A percentile compares a stretch with the other conserved stretches of the same genome.
Conservation (phyloP, 345 rosid genomes). For the Arabis alpina region DNA sequence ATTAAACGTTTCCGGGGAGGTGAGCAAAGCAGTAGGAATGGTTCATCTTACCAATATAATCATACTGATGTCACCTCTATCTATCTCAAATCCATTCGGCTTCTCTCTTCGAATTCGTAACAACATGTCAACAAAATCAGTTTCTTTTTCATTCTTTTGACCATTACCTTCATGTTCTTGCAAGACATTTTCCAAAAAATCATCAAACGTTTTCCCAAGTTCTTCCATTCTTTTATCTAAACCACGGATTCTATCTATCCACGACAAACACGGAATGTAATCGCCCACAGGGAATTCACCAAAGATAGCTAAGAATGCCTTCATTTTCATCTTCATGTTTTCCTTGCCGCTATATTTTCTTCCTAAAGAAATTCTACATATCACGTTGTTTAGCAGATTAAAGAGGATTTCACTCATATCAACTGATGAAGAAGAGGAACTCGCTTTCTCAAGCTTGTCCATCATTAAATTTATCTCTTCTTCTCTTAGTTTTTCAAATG, state of each 20-base stretch:
- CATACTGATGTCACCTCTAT: constrained; percentile 37
- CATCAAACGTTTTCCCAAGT: constrained; percentile 21
- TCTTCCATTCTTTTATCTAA: constrained; percentile 4
- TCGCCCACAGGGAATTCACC: constrained; percentile 41
- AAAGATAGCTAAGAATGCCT: constrained; percentile 28
- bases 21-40: neutral
- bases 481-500: constrained; percentile 25
- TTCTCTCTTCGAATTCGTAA: constrained; percentile 37
- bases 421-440: constrained; percentile 21
- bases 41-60: constrained; percentile 39
- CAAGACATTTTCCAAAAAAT: constrained; percentile 27
- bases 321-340: constrained; percentile 36
- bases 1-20: no score
- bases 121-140: constrained; percentile 11
- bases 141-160: neutral
- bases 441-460: constrained; percentile 28
- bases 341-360: constrained; percentile 42
- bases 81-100: constrained; percentile 22
- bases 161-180: constrained; percentile 12
- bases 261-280: constrained; percentile 54
- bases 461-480: constrained; percentile 42
- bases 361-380: constrained; percentile 54
- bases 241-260: constrained; percentile 43
- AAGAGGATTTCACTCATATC: constrained; percentile 48
- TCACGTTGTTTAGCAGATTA: constrained; percentile 41